Evolutionary conservation across 768 basidiomycete genomes (phyloP).

Genomic region (Infundibulicybe gibba): DNA sequence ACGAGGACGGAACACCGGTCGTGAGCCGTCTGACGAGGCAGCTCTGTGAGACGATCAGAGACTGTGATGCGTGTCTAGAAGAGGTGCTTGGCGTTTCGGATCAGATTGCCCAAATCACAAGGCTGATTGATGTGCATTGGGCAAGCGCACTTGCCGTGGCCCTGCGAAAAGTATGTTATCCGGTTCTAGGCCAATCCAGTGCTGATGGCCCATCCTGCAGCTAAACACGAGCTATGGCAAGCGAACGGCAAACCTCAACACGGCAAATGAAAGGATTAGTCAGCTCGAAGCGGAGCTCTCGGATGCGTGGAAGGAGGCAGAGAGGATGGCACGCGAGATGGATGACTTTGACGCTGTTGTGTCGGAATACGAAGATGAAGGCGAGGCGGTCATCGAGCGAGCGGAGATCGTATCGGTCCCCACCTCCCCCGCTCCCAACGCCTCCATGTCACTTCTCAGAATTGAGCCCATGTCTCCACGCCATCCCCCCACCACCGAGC

Average conservation of each 20-base stretch:
- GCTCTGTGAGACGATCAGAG: constrained; percentile 52
- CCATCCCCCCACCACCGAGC: constrained; percentile 6
- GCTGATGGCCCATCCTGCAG: constrained; percentile 16
- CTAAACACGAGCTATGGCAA: constrained; percentile 72
- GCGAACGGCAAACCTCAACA: constrained; percentile 53
- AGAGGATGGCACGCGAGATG: constrained; percentile 67
- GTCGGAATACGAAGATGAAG: constrained; percentile 24
- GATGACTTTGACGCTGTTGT: constrained; percentile 52
- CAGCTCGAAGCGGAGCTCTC: constrained; percentile 68
- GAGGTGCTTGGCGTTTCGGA: constrained; percentile 57
- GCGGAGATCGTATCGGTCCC: constrained; percentile 43
- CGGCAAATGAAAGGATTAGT: constrained; percentile 41
- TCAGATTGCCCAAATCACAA: constrained; percentile 61
- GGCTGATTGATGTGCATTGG: constrained; percentile 62
- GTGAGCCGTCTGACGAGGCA: constrained; percentile 47
- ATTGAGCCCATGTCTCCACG: constrained; percentile 11
- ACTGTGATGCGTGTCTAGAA: constrained; percentile 55
- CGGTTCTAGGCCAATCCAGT: neutral
- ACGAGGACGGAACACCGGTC: constrained; percentile 32
- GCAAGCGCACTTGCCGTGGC: constrained; percentile 77
- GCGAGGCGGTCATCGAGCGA: constrained; percentile 39
- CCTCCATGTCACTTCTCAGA: constrained; percentile 8
- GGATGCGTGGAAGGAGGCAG: constrained; percentile 80
- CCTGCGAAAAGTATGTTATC: constrained; percentile 53
- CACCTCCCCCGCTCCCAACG: constrained; percentile 16